These are phyloP conservation scores for Curvularia verruculosa DNA, from an alignment of 2,329 filamentous ascomycete genomes.

Conservation along the genomic window DNA sequence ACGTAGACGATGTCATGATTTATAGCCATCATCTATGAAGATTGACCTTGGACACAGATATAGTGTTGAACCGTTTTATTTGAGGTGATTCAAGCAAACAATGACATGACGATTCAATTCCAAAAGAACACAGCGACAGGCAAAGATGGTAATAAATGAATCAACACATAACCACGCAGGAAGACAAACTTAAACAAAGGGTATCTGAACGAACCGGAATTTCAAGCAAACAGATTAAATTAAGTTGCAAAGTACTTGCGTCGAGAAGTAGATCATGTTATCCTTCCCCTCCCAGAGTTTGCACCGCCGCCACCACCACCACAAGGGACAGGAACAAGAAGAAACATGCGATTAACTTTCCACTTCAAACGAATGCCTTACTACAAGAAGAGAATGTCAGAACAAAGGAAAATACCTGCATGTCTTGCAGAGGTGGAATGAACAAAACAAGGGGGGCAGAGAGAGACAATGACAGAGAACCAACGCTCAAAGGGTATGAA, in stretches of 20 bases:
- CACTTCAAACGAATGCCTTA: constrained; percentile 20
- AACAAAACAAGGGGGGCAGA: constrained; percentile 10
- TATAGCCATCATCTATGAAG: too few species aligned
- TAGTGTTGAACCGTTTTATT: too few species aligned
- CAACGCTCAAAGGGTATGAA: constrained; percentile 34
- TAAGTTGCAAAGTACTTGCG: constrained; percentile 9
- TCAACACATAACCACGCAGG: not conserved
- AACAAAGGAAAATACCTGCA: constrained; percentile 2
- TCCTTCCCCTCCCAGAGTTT: not conserved
- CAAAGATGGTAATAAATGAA: not conserved
- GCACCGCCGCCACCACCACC: not conserved
- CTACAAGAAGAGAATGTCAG: constrained; percentile 5
- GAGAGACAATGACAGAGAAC: not conserved
- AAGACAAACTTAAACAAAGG: not conserved
- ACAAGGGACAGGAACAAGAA: not conserved
- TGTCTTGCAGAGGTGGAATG: not conserved
- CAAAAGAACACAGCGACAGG: not conserved
- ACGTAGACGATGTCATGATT: too few species aligned
- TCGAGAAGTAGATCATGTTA: not conserved
- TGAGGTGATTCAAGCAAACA: not conserved
- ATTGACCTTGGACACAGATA: too few species aligned
- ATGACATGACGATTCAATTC: not conserved
- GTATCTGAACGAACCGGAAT: not conserved
- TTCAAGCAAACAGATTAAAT: constrained; percentile 10
- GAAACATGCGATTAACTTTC: not conserved